Conservation (phyloP, 2,329 filamentous ascomycete species). For the Sporothrix globosa region DNA sequence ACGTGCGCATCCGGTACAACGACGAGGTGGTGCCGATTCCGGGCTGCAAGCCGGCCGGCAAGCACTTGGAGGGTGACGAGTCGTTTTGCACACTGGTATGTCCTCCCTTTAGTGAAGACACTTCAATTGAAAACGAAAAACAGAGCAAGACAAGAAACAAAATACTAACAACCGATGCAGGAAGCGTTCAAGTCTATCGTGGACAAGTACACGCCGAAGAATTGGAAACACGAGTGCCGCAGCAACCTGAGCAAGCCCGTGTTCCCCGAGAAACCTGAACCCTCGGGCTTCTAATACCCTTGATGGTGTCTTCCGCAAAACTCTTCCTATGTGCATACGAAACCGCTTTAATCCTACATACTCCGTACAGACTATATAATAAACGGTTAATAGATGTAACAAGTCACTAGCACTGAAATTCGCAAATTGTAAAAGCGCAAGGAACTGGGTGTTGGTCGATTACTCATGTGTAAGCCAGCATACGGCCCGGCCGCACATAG, state of each 20-base stretch:
- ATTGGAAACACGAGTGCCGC: constrained; percentile 69
- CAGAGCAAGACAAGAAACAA: too few species aligned
- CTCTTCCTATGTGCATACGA: not conserved
- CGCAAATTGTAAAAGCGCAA: not conserved
- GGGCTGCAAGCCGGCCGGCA: constrained; percentile 74
- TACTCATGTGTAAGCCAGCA: constrained; percentile 11
- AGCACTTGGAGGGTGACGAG: constrained; percentile 83
- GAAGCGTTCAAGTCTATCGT: constrained; percentile 90
- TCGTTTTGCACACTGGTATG: constrained; percentile 85
- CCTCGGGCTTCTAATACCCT: constrained; percentile 42
- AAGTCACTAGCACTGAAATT: not conserved
- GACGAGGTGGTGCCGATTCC: constrained; percentile 80
- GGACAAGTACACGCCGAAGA: constrained; percentile 81
- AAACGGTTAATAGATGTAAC: not conserved
- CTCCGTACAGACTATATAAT: too few species aligned
- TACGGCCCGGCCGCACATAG: not conserved
- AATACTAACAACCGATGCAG: constrained; percentile 46
- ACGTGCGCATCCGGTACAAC: constrained; percentile 89
- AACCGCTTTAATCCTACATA: too few species aligned
- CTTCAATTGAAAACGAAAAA: too few species aligned
- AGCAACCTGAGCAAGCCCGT: constrained; percentile 49
- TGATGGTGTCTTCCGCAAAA: not conserved
- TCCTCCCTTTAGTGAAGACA: constrained; percentile 25
- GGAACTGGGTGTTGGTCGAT: not conserved
- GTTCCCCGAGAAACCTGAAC: constrained; percentile 55